These are phyloP conservation scores for Pisolithus tinctorius DNA, from an alignment of 768 basidiomycete species.

Conservation along the genomic window DNA sequence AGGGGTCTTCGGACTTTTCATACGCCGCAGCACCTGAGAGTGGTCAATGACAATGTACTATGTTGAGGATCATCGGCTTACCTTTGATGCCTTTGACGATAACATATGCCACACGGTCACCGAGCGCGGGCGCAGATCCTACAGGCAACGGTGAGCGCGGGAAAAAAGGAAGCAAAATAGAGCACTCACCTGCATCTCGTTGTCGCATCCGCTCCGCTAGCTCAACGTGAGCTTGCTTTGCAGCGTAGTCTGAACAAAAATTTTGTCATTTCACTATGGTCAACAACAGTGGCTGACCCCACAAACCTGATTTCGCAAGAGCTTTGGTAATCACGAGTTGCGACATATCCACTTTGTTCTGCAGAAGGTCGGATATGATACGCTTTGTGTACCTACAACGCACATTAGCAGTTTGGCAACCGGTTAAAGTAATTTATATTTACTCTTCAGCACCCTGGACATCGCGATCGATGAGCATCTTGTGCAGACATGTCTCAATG, in stretches of 20 bases:
- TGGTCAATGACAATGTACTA: not conserved
- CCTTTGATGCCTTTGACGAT: constrained; percentile 96
- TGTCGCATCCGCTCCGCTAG: constrained; percentile 93
- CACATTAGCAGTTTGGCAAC: constrained; percentile 11
- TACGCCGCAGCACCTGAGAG: constrained; percentile 90
- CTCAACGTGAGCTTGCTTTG: constrained; percentile 95
- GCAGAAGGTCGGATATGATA: constrained; percentile 86
- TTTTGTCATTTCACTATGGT: not conserved
- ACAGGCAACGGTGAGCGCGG: not conserved
- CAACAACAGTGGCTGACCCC: not conserved
- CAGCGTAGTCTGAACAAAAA: constrained; percentile 65
- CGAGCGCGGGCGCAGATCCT: constrained; percentile 95
- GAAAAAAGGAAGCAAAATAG: not conserved
- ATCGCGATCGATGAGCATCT: constrained; percentile 94
- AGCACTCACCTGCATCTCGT: constrained; percentile 73
- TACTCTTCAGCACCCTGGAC: constrained; percentile 91
- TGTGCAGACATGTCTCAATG: constrained; percentile 96
- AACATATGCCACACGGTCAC: constrained; percentile 98
- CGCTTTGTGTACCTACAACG: constrained; percentile 82
- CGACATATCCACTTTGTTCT: constrained; percentile 98
- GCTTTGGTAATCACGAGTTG: constrained; percentile 99
- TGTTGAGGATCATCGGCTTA: constrained; percentile 19
- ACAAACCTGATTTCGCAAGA: constrained; percentile 73
- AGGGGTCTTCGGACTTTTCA: constrained; percentile 96
- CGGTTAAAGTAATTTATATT: constrained; percentile 2